Base-by-base conservation (phyloP, 495 filamentous ascomycete genomes). In the Choiromyces venosus region DNA sequence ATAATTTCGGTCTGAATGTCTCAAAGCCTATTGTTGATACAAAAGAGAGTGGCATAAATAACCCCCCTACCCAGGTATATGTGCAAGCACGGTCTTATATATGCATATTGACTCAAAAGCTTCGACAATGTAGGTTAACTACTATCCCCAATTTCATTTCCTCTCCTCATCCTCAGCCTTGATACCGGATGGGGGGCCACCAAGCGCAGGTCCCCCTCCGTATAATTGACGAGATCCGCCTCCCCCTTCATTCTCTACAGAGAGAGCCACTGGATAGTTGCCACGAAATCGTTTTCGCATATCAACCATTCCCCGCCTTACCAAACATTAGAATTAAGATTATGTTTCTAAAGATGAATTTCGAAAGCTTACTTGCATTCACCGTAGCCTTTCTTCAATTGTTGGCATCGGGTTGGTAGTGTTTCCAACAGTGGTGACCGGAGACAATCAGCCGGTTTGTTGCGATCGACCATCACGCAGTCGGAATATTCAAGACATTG, bases 261-360 rank as follows among this genome's bases (percentile, higher is more conserved):
- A 76, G 37, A 91, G 86, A 37, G 88, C 86, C 74, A 97, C 86
- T 65, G 95, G 93, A 76, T 91, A 87, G 84, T 99, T 98, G n/a
- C 95, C 96, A 64, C 96, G 88, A 85, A 99, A 98, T 35, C 96
- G 90, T 83, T 99, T 99, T 81, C 96, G 91, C 96, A 99, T 99
- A 84, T 99, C 95, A 80, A 98, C 88, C 89, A 96, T 88, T 68
- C 96, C 95, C 71, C 94, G 91, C 80, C 86, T 87, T 64, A 36
- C 65, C 66, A n/a, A 66, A 9, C 35, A 56, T 81, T 69, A 82
- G 69, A 39, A 72, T 42, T 73, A 69, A 64, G 33, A 19, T 36
- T 25, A 38, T 56, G 65, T 69, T 14, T 12, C 0, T 19, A 39
- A 61, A 39, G 66, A 67, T 33, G 18, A 19, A 36, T 16, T n/a